Evolutionary conservation across 805 yeast species (phyloP).

Genomic region (Schizosaccharomyces cryophilus): DNA sequence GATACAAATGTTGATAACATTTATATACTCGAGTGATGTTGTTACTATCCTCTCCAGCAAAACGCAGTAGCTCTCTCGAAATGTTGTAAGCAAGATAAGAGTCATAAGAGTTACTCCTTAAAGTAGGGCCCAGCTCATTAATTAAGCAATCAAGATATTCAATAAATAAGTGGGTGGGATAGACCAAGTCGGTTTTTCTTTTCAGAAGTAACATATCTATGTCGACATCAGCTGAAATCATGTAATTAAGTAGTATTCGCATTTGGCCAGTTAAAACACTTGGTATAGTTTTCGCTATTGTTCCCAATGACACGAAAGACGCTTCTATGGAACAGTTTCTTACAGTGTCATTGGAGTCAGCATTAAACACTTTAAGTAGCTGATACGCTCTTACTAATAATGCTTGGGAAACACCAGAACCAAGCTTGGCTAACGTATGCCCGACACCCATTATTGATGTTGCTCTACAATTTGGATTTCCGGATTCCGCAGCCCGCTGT

Average conservation of each 20-base stretch:
- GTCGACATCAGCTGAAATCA: not conserved
- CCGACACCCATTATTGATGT: not conserved
- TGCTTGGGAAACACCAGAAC: not conserved
- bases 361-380: not conserved
- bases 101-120: slow-evolving; percentile 10
- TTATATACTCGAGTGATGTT: not conserved
- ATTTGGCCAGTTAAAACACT: not conserved
- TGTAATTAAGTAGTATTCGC: not conserved
- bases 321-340: not conserved
- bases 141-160: slow-evolving; percentile 23
- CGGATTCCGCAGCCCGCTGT: not conserved
- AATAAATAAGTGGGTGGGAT: slow-evolving; percentile 11
- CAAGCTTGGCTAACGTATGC: not conserved
- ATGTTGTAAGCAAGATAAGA: not conserved
- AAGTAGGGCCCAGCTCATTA: slow-evolving; percentile 34
- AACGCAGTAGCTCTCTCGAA: not conserved
- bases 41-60: not conserved
- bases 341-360: not conserved
- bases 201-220: not conserved
- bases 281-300: not conserved
- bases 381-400: not conserved
- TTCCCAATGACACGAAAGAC: not conserved
- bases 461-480: not conserved
- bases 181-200: not conserved
- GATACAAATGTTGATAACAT: not conserved